These are phyloP conservation scores for Jacaranda mimosifolia DNA, from an alignment of 257 asterid genomes.

Conservation along the genomic window DNA sequence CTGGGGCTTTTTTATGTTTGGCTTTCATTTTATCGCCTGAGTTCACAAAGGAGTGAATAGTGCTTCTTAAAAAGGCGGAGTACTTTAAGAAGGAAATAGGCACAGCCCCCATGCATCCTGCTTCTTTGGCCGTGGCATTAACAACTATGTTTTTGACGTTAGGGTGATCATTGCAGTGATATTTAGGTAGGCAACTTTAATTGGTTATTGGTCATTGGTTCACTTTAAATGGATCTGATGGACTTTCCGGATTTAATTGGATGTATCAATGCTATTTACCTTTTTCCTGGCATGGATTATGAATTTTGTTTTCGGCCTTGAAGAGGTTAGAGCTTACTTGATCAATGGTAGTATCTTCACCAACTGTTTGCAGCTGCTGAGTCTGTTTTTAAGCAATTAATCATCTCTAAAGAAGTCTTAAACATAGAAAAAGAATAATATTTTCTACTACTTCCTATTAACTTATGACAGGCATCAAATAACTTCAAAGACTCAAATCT, in stretches of 20 bases:
- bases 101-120: too few species aligned
- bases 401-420: neutral
- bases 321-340: neutral
- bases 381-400: neutral
- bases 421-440: too few species aligned
- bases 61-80: too few species aligned
- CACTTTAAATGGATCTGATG: neutral
- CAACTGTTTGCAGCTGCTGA: neutral
- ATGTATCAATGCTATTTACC: neutral
- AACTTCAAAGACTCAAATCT: neutral
- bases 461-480: neutral
- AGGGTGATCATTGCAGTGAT: neutral
- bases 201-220: neutral
- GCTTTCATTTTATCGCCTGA: too few species aligned
- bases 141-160: neutral
- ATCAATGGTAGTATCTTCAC: neutral
- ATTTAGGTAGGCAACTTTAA: slow-evolving; percentile 1
- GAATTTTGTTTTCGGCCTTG: neutral
- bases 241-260: neutral
- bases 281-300: neutral
- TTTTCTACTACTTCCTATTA: neutral
- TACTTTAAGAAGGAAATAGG: too few species aligned
- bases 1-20: too few species aligned
- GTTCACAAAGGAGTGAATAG: too few species aligned
- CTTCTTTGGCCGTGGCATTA: too few species aligned